Evolutionary conservation across 176 grass and related monocot genomes (phyloP).

Genomic region (Aegilops umbellulata): DNA sequence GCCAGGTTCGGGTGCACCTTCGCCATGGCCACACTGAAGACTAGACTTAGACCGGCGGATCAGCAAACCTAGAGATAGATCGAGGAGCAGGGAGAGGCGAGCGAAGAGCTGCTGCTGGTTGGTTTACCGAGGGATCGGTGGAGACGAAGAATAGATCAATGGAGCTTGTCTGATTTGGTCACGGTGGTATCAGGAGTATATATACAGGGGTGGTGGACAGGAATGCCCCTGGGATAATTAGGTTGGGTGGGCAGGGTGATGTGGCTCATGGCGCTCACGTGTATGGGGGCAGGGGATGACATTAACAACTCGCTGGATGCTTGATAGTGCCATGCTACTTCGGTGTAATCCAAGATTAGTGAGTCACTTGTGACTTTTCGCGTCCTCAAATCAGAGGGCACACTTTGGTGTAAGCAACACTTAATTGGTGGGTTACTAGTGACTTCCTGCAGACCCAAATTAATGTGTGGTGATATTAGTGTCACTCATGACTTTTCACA

Average conservation of each 20-base stretch:
- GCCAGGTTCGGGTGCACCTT: constrained; percentile 53
- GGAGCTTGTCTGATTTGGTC: constrained; percentile 20
- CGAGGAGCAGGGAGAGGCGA: neutral
- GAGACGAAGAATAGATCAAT: neutral
- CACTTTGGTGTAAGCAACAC: neutral
- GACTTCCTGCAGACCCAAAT: neutral
- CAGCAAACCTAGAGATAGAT: neutral
- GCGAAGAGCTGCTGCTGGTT: neutral
- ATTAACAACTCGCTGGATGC: constrained; percentile 19
- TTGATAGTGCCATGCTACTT: constrained; percentile 32
- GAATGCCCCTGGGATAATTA: constrained; percentile 46
- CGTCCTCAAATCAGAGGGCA: neutral
- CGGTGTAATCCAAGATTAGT: neutral
- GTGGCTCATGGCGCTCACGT: constrained; percentile 36
- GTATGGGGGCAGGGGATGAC: constrained; percentile 17
- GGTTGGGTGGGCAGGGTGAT: constrained; percentile 31
- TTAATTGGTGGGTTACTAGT: neutral
- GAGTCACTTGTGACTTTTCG: neutral
- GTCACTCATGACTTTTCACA: neutral
- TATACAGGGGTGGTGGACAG: constrained; percentile 35
- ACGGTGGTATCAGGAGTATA: neutral
- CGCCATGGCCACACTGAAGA: constrained; percentile 18
- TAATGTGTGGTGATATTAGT: neutral
- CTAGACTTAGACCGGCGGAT: neutral
- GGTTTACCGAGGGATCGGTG: neutral